Percentiles rank a stretch among this genome's conserved stretches.
Evolutionary conservation across 257 asterid genomes (phyloP).

Genomic region (Nicotiana paniculata): DNA sequence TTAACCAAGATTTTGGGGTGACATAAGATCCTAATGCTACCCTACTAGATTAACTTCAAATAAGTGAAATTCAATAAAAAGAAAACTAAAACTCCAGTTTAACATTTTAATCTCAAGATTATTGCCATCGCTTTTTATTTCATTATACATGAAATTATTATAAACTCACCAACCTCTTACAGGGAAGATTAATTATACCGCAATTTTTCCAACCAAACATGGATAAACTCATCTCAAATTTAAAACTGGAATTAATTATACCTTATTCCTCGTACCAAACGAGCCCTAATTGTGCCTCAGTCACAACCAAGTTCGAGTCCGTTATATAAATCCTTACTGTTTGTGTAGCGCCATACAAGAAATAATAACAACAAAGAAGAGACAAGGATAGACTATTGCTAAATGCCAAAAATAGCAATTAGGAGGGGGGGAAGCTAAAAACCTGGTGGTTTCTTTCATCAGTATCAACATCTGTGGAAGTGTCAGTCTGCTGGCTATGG

Average conservation of each 20-base stretch:
- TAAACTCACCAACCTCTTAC: not conserved
- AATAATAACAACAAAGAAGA: not conserved
- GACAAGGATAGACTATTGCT: not conserved
- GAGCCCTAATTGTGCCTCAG: not conserved
- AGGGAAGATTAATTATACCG: too few species aligned
- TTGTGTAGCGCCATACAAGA: not conserved
- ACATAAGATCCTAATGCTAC: not conserved
- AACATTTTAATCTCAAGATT: not conserved
- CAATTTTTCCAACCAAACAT: too few species aligned
- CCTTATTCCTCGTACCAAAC: too few species aligned
- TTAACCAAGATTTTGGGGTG: not conserved
- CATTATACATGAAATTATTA: not conserved
- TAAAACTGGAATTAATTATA: too few species aligned
- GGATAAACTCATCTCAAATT: too few species aligned
- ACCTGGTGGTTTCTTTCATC: constrained; percentile 39
- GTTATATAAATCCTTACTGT: not conserved
- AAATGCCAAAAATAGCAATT: not conserved
- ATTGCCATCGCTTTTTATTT: not conserved
- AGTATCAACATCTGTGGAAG: constrained; percentile 46
- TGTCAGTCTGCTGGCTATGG: constrained; percentile 60
- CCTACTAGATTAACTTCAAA: not conserved
- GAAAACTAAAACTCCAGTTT: not conserved
- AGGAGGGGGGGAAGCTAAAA: not conserved
- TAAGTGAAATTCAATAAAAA: not conserved
- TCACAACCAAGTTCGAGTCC: not conserved